Conservation (phyloP, 352 stramenopile species). For the Globisporangium cederbergense region DNA sequence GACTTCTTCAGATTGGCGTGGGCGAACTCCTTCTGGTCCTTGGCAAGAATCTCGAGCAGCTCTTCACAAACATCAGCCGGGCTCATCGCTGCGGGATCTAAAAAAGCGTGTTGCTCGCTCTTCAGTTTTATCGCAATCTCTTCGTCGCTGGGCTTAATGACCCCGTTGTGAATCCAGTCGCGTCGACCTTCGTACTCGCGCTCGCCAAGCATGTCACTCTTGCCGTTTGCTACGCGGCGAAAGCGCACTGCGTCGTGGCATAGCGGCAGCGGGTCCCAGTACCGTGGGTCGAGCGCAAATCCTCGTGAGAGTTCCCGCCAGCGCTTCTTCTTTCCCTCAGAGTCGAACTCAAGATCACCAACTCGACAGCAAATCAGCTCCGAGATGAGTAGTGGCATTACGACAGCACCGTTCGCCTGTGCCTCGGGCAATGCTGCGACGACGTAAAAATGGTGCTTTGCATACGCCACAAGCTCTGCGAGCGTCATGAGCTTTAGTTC, state of each 20-base stretch:
- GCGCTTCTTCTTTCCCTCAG: not conserved
- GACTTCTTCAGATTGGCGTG: constrained; percentile 42
- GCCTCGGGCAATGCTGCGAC: constrained; percentile 15
- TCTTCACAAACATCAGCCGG: constrained; percentile 28
- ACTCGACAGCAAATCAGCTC: constrained; percentile 38
- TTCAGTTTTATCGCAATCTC: constrained; percentile 20
- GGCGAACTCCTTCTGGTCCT: constrained; percentile 22
- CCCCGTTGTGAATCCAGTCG: constrained; percentile 35
- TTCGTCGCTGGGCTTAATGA: constrained; percentile 47
- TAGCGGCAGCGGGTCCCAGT: constrained; percentile 53
- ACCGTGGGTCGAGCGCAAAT: constrained; percentile 54
- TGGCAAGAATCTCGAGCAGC: constrained; percentile 26
- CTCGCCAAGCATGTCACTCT: constrained; percentile 21
- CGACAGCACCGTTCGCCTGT: constrained; percentile 29
- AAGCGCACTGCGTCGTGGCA: constrained; percentile 52
- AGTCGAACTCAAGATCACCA: constrained; percentile 16
- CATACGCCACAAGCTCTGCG: constrained; percentile 30
- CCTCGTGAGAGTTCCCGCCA: constrained; percentile 63
- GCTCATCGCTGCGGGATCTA: constrained; percentile 22
- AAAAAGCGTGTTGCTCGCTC: constrained; percentile 31
- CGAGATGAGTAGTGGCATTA: constrained; percentile 59
- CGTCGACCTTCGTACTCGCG: constrained; percentile 50
- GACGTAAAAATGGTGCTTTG: constrained; percentile 37
- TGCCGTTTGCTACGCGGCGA: constrained; percentile 28
- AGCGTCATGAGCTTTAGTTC: constrained; percentile 31